Conservation (phyloP, 352 stramenopile genomes). For the Phytophthora macrochlamydospora region DNA sequence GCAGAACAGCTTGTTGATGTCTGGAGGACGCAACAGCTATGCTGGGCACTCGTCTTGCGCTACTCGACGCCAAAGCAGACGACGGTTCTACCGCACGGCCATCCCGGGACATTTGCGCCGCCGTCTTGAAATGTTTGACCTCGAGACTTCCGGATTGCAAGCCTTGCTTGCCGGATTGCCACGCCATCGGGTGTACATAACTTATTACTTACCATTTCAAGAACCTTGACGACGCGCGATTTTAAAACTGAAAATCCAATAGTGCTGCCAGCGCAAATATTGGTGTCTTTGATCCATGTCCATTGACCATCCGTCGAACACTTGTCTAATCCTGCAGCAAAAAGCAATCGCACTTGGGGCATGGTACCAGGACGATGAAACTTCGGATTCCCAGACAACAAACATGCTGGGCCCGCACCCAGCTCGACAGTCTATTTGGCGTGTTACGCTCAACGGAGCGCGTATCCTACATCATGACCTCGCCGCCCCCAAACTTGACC, state of each 20-base stretch:
- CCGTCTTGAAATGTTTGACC: slow-evolving; percentile 27
- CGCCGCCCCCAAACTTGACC: background rate
- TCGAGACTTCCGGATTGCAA: slow-evolving; percentile 19
- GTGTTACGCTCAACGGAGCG: slow-evolving; percentile 6
- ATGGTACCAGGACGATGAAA: background rate
- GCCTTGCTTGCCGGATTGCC: slow-evolving; percentile 11
- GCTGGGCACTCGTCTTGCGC: slow-evolving; percentile 17
- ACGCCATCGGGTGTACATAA: slow-evolving; percentile 32
- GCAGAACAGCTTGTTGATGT: slow-evolving; percentile 28
- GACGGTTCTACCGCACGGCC: slow-evolving; percentile 61
- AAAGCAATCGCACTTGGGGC: background rate
- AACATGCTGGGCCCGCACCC: background rate
- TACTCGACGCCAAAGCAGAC: slow-evolving; percentile 35
- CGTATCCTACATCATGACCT: slow-evolving; percentile 18
- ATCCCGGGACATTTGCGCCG: slow-evolving; percentile 32
- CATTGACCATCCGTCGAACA: too few species aligned
- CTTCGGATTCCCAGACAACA: background rate
- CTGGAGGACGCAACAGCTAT: slow-evolving; percentile 21
- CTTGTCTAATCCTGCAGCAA: too few species aligned
- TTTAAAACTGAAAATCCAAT: slow-evolving; percentile 1
- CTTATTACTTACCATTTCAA: slow-evolving; percentile 29
- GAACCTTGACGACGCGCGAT: slow-evolving; percentile 4
- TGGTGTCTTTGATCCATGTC: background rate
- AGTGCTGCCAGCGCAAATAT: background rate
- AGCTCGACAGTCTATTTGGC: slow-evolving; percentile 16